phyloP scores from a whole-genome alignment of 2,329 filamentous ascomycete genomes.

The Beauveria australis region DNA sequence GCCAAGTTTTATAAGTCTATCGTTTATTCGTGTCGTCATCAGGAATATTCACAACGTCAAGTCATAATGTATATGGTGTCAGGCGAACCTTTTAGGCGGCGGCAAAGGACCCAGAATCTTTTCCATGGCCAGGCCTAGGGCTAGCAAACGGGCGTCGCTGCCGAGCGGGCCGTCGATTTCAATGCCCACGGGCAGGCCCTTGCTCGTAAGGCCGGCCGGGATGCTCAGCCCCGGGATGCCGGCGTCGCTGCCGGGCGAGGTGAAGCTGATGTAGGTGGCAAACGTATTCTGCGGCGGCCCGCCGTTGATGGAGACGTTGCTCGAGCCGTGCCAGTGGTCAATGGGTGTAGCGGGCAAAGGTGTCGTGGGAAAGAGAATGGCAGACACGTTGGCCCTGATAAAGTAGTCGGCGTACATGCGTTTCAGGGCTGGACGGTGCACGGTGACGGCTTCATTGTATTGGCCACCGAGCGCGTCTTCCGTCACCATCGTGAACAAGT shows the following conservation, averaged over 20 bases:
- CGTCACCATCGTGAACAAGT: constrained; percentile 2
- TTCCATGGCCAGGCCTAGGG: constrained; percentile 13
- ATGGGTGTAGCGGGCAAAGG: constrained; percentile 14
- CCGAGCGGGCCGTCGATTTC: constrained; percentile 14
- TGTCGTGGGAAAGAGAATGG: constrained; percentile 14
- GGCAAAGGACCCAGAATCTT: constrained; percentile 11
- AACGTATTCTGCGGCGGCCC: constrained; percentile 12
- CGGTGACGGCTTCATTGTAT: constrained; percentile 12
- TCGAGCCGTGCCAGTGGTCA: constrained; percentile 10
- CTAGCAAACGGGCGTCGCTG: constrained; percentile 12
- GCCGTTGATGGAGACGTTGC: constrained; percentile 14
- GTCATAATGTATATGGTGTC: background rate
- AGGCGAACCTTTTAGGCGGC: constrained; percentile 5
- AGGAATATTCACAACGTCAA: background rate
- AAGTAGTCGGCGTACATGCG: constrained; percentile 13
- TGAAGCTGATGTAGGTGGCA: constrained; percentile 9
- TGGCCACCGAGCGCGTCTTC: background rate
- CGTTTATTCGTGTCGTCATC: background rate
- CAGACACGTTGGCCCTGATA: constrained; percentile 4
- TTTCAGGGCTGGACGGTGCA: constrained; percentile 14
- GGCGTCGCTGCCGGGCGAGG: constrained; percentile 13
- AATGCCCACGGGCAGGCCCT: constrained; percentile 13
- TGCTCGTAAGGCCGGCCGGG: constrained; percentile 10
- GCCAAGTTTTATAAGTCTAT: background rate
- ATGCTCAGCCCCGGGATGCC: constrained; percentile 15